phyloP scores from a whole-genome alignment of 208 protist species.

The Wallacemonas sp. region DNA sequence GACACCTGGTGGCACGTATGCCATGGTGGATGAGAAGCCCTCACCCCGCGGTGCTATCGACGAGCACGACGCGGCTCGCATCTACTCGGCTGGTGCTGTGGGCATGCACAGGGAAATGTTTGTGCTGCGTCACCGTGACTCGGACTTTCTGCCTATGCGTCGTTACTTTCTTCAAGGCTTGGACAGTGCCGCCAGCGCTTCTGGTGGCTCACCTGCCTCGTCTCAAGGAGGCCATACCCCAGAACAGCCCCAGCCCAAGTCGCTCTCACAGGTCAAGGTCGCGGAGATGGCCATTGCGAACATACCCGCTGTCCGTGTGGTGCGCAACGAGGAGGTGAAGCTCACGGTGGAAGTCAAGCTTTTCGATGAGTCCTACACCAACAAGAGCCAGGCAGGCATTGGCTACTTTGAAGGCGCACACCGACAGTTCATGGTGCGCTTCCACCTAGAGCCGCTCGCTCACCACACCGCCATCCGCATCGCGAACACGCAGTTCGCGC shows the following conservation, averaged over 20 bases:
- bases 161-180: constrained; percentile 45
- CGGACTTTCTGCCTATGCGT: constrained; percentile 32
- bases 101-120: constrained; percentile 61
- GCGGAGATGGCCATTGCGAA: constrained; percentile 2
- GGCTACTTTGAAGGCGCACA: constrained; percentile 60
- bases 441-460: constrained; percentile 35
- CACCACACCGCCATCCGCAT: constrained; percentile 28
- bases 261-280: constrained; percentile 18
- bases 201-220: neutral
- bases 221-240: too few relatives aligned
- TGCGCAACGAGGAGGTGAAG: constrained; percentile 44
- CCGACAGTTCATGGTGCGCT: constrained; percentile 53
- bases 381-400: constrained; percentile 25
- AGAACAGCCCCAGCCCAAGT: neutral
- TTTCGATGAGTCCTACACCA: constrained; percentile 49
- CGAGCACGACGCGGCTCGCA: constrained; percentile 18
- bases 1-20: neutral
- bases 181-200: neutral
- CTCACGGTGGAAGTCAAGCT: constrained; percentile 48
- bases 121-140: constrained; percentile 37
- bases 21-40: constrained; percentile 4
- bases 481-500: constrained; percentile 76
- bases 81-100: constrained; percentile 61
- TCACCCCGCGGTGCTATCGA: constrained; percentile 1
- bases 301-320: neutral